phyloP scores from a whole-genome alignment of 768 basidiomycete genomes.

The Russula earlei region DNA sequence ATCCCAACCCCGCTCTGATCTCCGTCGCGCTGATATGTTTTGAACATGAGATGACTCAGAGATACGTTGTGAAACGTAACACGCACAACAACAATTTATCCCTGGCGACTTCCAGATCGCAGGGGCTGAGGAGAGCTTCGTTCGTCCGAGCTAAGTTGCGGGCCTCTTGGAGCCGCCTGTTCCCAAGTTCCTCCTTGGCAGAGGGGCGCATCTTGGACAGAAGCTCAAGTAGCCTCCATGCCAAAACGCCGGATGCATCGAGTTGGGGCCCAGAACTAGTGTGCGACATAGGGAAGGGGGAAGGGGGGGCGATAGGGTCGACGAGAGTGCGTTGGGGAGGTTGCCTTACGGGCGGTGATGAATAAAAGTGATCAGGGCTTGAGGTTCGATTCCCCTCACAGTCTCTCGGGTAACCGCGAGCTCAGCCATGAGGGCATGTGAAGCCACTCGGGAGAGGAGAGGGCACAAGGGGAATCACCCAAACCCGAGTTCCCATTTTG shows the following conservation, averaged over 20 bases:
- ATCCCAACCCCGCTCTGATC: background rate
- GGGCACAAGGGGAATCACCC: background rate
- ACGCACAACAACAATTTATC: background rate
- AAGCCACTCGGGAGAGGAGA: background rate
- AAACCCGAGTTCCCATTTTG: no score
- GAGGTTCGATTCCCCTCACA: background rate
- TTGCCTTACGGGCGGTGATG: no score
- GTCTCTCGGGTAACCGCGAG: no score
- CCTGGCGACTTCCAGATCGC: background rate
- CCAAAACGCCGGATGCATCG: slow-evolving; percentile 5
- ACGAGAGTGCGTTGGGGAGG: background rate
- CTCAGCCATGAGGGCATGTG: no score
- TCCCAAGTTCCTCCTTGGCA: background rate
- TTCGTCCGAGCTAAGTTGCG: background rate
- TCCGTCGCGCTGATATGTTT: background rate
- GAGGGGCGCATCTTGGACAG: background rate
- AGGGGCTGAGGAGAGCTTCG: background rate
- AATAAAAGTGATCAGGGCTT: background rate
- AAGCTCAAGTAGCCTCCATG: background rate
- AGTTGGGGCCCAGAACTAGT: background rate
- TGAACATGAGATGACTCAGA: background rate
- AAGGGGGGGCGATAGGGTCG: background rate
- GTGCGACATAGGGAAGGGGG: background rate
- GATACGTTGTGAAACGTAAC: background rate
- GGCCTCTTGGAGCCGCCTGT: background rate